Conservation (phyloP, 495 filamentous ascomycete genomes). For the Filosporella fistucella region DNA sequence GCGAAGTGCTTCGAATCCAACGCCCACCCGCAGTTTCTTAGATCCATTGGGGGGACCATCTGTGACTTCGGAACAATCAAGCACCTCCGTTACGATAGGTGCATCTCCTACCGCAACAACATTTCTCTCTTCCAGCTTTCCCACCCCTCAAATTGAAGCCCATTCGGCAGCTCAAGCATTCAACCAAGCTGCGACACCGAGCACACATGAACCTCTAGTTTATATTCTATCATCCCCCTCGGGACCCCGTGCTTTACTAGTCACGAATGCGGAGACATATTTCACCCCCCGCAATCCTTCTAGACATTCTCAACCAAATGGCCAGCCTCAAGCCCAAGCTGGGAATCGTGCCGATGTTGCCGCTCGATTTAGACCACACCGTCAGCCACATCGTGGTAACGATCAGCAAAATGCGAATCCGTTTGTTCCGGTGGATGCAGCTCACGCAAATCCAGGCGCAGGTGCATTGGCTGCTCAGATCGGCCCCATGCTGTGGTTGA, state of each 20-base stretch:
- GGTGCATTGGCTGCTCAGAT: conserved; percentile 38
- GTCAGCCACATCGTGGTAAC: conserved; percentile 23
- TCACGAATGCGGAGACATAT: conserved; percentile 43
- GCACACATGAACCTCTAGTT: no score
- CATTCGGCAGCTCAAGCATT: not conserved
- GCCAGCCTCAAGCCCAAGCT: not conserved
- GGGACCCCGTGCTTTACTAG: conserved; percentile 54
- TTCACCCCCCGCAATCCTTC: conserved; percentile 30
- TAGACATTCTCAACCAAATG: conserved; percentile 11
- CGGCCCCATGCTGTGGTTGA: conserved; percentile 66
- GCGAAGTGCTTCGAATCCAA: conserved; percentile 38
- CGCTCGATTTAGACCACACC: conserved; percentile 15
- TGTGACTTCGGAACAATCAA: no score
- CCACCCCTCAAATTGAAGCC: not conserved
- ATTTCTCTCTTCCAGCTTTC: not conserved
- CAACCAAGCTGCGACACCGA: no score
- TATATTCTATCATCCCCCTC: conserved; percentile 59
- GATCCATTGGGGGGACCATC: no score
- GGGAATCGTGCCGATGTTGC: conserved; percentile 11
- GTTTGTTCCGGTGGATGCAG: conserved; percentile 6
- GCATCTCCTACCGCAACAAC: not conserved
- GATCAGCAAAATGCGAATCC: conserved; percentile 4
- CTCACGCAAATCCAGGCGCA: conserved; percentile 22
- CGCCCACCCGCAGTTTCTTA: not conserved
- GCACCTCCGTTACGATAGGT: no score